phyloP scores from a whole-genome alignment of 2,329 filamentous ascomycete species.

The Botrytis squamosa region DNA sequence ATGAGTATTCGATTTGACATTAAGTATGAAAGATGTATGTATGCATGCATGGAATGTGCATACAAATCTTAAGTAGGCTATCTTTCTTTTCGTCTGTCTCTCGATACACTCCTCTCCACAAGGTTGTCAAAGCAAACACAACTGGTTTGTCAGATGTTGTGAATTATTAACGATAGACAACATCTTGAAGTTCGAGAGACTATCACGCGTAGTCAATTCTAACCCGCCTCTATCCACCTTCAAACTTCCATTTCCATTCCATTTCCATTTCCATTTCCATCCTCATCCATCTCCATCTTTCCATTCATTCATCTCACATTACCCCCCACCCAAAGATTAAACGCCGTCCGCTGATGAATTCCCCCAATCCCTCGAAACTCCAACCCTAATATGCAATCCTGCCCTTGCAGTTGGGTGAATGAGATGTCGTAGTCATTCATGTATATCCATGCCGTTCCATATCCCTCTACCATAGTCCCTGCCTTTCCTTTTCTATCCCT shows the following conservation, averaged over 20 bases:
- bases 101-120: no score
- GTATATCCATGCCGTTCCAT: slow-evolving; percentile 4
- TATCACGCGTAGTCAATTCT: neutral
- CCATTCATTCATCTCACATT: neutral
- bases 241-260: neutral
- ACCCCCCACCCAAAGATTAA: slow-evolving; percentile 2
- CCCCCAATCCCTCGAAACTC: slow-evolving; percentile 1
- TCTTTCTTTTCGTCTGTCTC: neutral
- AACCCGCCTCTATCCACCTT: neutral
- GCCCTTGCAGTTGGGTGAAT: slow-evolving; percentile 1
- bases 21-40: neutral
- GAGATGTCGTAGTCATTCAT: slow-evolving; percentile 12
- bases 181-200: neutral
- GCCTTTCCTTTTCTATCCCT: neutral
- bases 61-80: neutral
- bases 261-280: no score
- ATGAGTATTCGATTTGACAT: neutral
- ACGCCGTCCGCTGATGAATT: slow-evolving; percentile 19
- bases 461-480: neutral
- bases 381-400: neutral
- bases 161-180: neutral
- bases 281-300: no score
- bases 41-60: neutral
- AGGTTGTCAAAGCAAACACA: neutral
- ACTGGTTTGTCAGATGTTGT: neutral